Evolutionary conservation across 768 basidiomycete genomes (phyloP).

Genomic region (Lentinula sp.): DNA sequence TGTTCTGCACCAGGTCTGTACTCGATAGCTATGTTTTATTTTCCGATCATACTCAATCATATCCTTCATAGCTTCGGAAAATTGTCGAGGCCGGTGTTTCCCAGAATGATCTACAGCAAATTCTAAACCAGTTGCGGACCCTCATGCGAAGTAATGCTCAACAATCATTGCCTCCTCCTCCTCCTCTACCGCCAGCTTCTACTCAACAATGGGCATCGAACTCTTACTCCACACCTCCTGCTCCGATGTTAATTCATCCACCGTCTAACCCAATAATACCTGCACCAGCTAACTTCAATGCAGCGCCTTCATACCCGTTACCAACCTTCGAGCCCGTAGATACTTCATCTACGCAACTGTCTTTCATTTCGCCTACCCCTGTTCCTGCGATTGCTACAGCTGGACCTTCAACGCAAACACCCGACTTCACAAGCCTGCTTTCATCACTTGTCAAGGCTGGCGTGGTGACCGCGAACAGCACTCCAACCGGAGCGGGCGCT

Average conservation of each 20-base stretch:
- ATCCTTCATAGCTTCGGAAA: constrained; percentile 46
- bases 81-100: constrained; percentile 78
- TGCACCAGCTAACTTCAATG: constrained; percentile 15
- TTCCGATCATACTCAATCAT: constrained; percentile 8
- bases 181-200: constrained; percentile 19
- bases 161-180: constrained; percentile 20
- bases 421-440: constrained; percentile 52
- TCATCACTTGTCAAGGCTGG: constrained; percentile 77
- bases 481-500: constrained; percentile 44
- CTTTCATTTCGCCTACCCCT: constrained; percentile 12
- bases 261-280: constrained; percentile 13
- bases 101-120: constrained; percentile 72
- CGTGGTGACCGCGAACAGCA: constrained; percentile 51
- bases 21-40: background rate
- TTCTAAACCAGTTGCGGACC: constrained; percentile 62
- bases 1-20: constrained; percentile 74
- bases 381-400: constrained; percentile 21
- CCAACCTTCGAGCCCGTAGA: background rate
- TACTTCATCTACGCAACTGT: constrained; percentile 10
- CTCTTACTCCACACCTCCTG: constrained; percentile 13
- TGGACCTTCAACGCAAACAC: constrained; percentile 24
- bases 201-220: constrained; percentile 13
- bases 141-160: constrained; percentile 43
- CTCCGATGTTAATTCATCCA: constrained; percentile 11
- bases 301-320: constrained; percentile 11